Evolutionary conservation across 805 yeast species (phyloP).

Genomic region (Hanseniaspora lachancei): DNA sequence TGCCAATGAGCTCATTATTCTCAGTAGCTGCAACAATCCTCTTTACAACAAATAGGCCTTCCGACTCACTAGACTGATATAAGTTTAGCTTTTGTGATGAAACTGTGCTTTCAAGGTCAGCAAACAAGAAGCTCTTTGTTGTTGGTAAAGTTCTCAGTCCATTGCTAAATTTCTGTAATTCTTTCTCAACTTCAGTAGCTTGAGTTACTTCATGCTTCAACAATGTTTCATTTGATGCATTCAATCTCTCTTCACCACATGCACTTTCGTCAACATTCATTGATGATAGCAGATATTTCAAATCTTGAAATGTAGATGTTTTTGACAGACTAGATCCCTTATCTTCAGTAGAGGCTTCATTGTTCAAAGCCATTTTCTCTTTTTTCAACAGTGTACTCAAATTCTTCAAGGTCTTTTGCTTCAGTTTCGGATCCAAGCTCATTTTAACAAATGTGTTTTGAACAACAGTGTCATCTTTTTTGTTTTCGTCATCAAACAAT

Average conservation of each 20-base stretch:
- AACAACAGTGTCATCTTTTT: neutral
- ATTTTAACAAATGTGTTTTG: conserved; percentile 7
- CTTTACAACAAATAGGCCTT: neutral
- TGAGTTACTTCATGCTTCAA: neutral
- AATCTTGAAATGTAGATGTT: conserved; percentile 6
- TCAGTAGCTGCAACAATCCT: neutral
- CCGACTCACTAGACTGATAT: neutral
- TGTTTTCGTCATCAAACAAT: conserved; percentile 22
- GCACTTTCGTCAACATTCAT: neutral
- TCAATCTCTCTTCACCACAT: neutral
- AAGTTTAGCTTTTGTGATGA: neutral
- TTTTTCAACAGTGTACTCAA: neutral
- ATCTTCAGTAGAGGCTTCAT: too few species aligned
- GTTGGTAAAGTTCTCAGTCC: neutral
- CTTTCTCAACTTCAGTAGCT: neutral
- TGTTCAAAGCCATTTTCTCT: neutral
- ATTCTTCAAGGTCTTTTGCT: conserved; percentile 6
- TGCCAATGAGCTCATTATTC: neutral
- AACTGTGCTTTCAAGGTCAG: conserved; percentile 1
- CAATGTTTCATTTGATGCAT: neutral
- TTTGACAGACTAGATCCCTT: neutral
- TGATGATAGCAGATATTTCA: neutral
- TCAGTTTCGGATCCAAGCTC: conserved; percentile 12
- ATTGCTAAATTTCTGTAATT: neutral
- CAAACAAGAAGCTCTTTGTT: conserved; percentile 2